Evolutionary conservation across 2,329 filamentous ascomycete genomes (phyloP).

Genomic region (Bimuria novae-zelandiae): DNA sequence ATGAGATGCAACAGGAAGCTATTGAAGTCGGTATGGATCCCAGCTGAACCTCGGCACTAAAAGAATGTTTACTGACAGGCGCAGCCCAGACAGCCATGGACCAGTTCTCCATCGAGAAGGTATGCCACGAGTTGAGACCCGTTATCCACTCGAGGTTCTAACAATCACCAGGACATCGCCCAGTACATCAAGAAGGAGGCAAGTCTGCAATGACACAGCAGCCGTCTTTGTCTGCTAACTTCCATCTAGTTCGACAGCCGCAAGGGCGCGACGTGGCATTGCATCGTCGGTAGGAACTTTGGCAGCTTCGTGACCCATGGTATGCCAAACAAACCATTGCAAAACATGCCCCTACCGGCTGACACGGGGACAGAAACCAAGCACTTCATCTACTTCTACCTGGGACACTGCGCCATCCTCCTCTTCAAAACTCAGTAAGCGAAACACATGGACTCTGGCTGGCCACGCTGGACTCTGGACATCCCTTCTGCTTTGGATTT

Average conservation of each 20-base stretch:
- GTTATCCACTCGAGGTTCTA: slow-evolving; percentile 11
- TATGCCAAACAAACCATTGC: slow-evolving; percentile 51
- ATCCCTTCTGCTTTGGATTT: neutral
- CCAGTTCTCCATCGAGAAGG: slow-evolving; percentile 74
- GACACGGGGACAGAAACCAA: slow-evolving; percentile 75
- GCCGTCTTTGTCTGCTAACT: slow-evolving; percentile 21
- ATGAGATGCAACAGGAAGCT: slow-evolving; percentile 95
- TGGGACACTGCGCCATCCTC: slow-evolving; percentile 96
- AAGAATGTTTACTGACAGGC: slow-evolving; percentile 26
- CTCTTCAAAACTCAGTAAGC: slow-evolving; percentile 95
- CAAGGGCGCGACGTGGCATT: slow-evolving; percentile 99
- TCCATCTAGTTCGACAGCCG: slow-evolving; percentile 82
- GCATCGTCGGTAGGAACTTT: slow-evolving; percentile 97
- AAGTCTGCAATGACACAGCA: slow-evolving; percentile 4
- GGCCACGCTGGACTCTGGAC: slow-evolving; percentile 9
- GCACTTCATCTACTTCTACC: slow-evolving; percentile 99
- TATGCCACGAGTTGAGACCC: slow-evolving; percentile 31
- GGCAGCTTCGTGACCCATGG: slow-evolving; percentile 98
- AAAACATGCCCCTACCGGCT: slow-evolving; percentile 15
- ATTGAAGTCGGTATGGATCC: slow-evolving; percentile 84
- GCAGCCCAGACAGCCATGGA: slow-evolving; percentile 73
- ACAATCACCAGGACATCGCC: slow-evolving; percentile 76
- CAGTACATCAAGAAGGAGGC: slow-evolving; percentile 96
- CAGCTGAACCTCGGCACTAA: slow-evolving; percentile 13
- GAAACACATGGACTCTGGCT: slow-evolving; percentile 8